phyloP scores from a whole-genome alignment of 331 rosid species.

The Prunus yedoensis region DNA sequence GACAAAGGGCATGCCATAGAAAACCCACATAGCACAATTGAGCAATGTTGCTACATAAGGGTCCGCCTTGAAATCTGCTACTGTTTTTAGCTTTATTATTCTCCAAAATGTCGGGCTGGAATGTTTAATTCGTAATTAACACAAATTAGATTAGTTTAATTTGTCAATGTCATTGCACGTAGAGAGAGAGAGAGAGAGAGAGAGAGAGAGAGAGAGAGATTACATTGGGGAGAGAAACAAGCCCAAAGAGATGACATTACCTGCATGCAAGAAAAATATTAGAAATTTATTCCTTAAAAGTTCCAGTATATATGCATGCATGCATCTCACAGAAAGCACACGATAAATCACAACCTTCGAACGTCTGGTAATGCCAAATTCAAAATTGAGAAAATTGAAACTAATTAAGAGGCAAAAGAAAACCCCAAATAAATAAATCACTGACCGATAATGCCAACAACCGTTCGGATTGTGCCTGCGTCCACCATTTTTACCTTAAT shows the following conservation, averaged over 20 bases:
- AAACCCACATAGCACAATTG: constrained; percentile 58
- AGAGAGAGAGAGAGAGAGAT: too few relatives aligned
- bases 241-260: constrained; percentile 61
- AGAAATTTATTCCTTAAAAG: too few relatives aligned
- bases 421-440: not conserved
- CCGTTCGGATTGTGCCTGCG: constrained; percentile 21
- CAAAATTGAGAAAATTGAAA: not conserved
- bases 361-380: not conserved
- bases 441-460: constrained; percentile 51
- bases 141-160: not conserved
- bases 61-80: constrained; percentile 62
- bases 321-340: too few relatives aligned
- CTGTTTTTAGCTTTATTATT: constrained; percentile 48
- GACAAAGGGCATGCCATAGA: constrained; percentile 60
- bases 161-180: not conserved
- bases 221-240: constrained; percentile 74
- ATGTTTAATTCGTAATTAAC: not conserved
- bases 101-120: constrained; percentile 65
- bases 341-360: too few relatives aligned
- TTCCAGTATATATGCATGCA: not conserved
- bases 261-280: constrained; percentile 33
- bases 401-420: not conserved
- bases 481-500: constrained; percentile 31
- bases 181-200: not conserved
- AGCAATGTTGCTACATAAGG: constrained; percentile 60